Evolutionary conservation across 2,329 filamentous ascomycete genomes (phyloP), one percentile per base, ranked within the genome.

Genomic region (Clonostachys sp.): DNA sequence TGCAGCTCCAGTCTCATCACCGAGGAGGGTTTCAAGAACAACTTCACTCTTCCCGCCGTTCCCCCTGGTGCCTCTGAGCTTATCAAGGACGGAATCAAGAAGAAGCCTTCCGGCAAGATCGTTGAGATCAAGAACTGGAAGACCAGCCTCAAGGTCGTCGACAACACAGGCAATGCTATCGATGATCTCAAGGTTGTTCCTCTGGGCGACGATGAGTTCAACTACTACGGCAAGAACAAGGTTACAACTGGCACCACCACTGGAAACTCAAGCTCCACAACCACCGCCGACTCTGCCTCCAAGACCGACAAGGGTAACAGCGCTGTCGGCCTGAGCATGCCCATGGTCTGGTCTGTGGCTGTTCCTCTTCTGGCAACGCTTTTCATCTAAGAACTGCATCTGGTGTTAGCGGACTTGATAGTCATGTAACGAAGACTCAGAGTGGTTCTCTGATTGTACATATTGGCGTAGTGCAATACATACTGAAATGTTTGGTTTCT

Each of bases 41-140:
- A 89, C 74, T 97, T 95, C 72, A 85, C 84, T 42, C 72, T 96
- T 48, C 91, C 87, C 43, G 68, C 60, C 5, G 74, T 81, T 6
- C 90, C 90, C 12, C 72, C 78, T 5, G 87, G 84, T 54, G 84
- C 83, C 38, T 74, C 84, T 51, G 74, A 79, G 42, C 75, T 96
- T 59, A 92, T 96, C 61, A 74, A 88, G 55, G 81, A 86, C 44
- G 91, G 92, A 52, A 80, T 95, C 50, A 71, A 67, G 44, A 80
- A 79, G 53, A 78, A 83, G 48, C 82, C 83, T 38, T 68, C 63
- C 13, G 86, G 86, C 57, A 81, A 85, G 68, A 67, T 96, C 46
- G 77, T 96, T 53, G 65, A 80, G 52, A 77, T 96, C 57, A 72
- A 76, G 44, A 76, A 81, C 55, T 78, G 89, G 54, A 75, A 74